Percentiles rank a stretch among this genome's conserved stretches.
Conservation (phyloP, 495 filamentous ascomycete genomes). For the Xylaria telfairii region DNA sequence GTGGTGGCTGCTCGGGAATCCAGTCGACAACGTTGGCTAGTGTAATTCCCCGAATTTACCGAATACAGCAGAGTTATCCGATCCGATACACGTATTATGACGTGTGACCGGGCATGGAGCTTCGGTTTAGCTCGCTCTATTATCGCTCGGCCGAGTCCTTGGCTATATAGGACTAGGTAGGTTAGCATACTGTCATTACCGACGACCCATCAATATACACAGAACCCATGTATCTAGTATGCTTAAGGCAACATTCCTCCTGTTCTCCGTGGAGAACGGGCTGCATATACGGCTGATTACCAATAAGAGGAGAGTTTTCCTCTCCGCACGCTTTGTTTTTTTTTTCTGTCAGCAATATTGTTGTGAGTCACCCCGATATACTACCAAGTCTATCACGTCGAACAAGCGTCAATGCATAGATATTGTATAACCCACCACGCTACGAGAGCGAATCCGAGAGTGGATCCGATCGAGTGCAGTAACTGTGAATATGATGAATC, state of each 20-base stretch:
- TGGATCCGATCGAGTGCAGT: no score
- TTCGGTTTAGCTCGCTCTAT: neutral
- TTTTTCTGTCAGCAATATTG: neutral
- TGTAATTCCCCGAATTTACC: neutral
- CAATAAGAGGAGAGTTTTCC: neutral
- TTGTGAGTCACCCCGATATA: neutral
- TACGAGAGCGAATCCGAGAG: no score
- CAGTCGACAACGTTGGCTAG: neutral
- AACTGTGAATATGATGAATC: neutral
- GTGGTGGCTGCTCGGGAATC: neutral
- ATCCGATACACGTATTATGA: neutral
- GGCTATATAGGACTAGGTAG: neutral
- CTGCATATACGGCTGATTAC: neutral
- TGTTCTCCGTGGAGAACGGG: neutral
- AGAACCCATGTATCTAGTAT: neutral
- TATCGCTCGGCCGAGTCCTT: neutral
- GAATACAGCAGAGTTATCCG: neutral
- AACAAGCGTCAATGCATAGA: neutral
- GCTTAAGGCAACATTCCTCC: neutral
- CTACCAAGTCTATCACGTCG: neutral
- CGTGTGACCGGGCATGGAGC: neutral
- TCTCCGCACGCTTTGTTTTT: neutral
- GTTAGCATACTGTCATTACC: no score
- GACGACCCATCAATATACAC: neutral
- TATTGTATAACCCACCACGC: neutral